Base-by-base conservation (phyloP, 768 basidiomycete species). In the Boletus patriciae region DNA sequence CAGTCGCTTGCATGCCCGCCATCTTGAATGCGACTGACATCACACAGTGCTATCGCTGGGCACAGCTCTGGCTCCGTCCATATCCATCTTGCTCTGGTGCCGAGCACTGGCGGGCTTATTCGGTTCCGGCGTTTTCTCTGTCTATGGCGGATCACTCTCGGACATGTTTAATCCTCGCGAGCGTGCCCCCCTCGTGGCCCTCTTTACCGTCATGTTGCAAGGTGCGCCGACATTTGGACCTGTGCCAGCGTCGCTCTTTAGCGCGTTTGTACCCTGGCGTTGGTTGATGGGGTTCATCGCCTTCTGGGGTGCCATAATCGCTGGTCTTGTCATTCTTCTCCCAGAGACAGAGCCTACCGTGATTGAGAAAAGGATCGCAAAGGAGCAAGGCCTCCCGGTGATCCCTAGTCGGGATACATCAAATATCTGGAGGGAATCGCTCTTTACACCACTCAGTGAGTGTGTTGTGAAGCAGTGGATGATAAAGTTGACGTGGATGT, bases 71-170 rank as follows among this genome's bases (percentile, higher is more conserved):
- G 52, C 69, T 37, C 69, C 68, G 13, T 59, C 66, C 4, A 57
- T 70, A 34, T 21, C 19, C 21, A n/a, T 46, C 23, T 43, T 70
- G 27, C 58, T 70, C 5, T 36, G 16, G 10, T 66, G 50, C 19
- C 69, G 69, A n/a, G 36, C 51, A 18, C 50, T 70, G 12, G 62
- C 65, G 1, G 69, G 69, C 10, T 33, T 70, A 6, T 18, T 70
- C 8, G 68, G 69, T 2, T 64, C 69, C 1, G 64, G 55, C 11
- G 62, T 68, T 43, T 70, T 70, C 54, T 62, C 69, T 3, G 57
- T 70, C n/a, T 70, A 70, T 38, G 69, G 69, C 3, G 69, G 69
- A 21, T 68, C 69, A 15, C 60, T 70, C 40, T 62, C 69, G 36
- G 69, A 70, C 18, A n/a, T n/a, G n/a, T n/a, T n/a, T n/a, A n/a